Conservation (phyloP, 768 basidiomycete species). For the Lentinus tigrinus region DNA sequence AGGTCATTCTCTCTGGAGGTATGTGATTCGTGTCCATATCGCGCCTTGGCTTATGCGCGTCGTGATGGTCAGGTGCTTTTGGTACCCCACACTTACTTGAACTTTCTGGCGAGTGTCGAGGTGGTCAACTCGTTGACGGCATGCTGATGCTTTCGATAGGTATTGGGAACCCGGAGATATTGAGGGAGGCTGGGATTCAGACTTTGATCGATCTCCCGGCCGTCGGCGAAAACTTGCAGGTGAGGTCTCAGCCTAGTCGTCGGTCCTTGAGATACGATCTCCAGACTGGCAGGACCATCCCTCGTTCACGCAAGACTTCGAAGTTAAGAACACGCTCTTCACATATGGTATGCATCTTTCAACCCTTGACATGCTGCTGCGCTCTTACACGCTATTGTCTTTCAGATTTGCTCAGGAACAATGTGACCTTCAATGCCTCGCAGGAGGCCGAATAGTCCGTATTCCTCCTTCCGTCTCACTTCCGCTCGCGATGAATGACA, state of each 20-base stretch:
- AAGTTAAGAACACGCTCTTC: not conserved
- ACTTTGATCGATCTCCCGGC: conserved; percentile 6
- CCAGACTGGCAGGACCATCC: not conserved
- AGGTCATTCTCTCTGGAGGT: conserved; percentile 6
- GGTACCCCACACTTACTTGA: conserved; percentile 7
- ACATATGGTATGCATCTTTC: not conserved
- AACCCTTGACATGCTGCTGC: too few relatives aligned
- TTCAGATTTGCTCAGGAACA: conserved; percentile 1
- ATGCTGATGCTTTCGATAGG: not conserved
- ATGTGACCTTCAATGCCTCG: not conserved
- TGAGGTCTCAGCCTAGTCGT: not conserved
- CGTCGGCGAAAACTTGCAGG: conserved; percentile 10
- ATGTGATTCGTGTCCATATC: not conserved
- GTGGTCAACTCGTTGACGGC: too few relatives aligned
- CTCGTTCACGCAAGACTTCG: not conserved
- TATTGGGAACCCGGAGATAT: conserved; percentile 2
- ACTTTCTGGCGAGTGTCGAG: not conserved
- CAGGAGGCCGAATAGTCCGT: conserved; percentile 4
- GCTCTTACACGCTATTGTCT: not conserved
- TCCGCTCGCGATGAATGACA: not conserved
- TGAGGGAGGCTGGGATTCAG: not conserved
- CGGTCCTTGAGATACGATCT: too few relatives aligned
- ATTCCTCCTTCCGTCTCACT: not conserved
- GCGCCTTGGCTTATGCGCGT: not conserved
- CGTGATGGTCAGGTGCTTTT: not conserved